Evolutionary conservation across 2,329 filamentous ascomycete genomes (phyloP).

Genomic region (Epichloe aotearoae): DNA sequence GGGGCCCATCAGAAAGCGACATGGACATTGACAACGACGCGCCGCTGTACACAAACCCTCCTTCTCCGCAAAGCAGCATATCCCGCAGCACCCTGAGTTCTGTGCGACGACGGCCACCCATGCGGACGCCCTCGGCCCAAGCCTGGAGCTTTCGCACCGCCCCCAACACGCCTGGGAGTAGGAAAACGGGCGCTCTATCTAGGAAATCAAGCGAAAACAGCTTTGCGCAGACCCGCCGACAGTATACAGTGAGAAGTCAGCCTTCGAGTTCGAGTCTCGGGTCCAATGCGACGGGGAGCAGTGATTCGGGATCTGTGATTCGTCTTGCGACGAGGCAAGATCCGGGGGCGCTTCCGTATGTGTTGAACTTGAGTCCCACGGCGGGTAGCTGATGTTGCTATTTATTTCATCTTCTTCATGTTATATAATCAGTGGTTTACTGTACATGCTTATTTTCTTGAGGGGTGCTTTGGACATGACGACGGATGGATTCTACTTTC

Average conservation of each 20-base stretch:
- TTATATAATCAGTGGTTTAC: neutral
- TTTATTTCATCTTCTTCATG: neutral
- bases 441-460: too few species aligned
- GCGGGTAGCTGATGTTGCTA: constrained; percentile 4
- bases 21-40: constrained; percentile 29
- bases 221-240: constrained; percentile 29
- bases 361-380: constrained; percentile 22
- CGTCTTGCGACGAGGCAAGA: constrained; percentile 29
- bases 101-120: constrained; percentile 12
- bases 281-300: constrained; percentile 21
- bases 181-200: constrained; percentile 22
- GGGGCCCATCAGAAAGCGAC: constrained; percentile 24
- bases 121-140: constrained; percentile 28
- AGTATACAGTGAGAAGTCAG: constrained; percentile 25
- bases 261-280: constrained; percentile 27
- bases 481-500: neutral
- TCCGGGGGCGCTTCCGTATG: constrained; percentile 20
- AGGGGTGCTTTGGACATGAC: too few species aligned
- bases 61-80: constrained; percentile 22
- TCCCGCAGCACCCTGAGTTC: constrained; percentile 22
- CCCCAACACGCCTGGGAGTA: constrained; percentile 38
- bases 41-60: constrained; percentile 27
- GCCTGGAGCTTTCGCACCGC: constrained; percentile 37
- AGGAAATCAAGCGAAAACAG: constrained; percentile 24
- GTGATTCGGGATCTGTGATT: constrained; percentile 31